Evolutionary conservation across 192 early-diverging fungal species (phyloP).

Genomic region (Entomortierella chlamydospora): DNA sequence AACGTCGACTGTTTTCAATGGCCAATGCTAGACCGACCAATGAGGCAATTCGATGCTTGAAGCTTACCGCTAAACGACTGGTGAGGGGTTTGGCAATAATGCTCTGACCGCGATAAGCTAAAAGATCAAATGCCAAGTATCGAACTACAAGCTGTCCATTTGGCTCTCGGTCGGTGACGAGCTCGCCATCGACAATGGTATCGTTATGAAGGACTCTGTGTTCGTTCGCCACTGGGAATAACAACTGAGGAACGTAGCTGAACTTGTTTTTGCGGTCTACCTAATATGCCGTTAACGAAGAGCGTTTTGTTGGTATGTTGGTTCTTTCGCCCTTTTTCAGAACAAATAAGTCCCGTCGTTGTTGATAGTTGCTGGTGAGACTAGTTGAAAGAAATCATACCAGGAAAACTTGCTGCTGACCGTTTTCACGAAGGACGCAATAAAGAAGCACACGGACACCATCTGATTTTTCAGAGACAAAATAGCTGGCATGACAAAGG

Average conservation of each 20-base stretch:
- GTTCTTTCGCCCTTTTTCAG: no score
- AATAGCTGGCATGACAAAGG: slow-evolving; percentile 61
- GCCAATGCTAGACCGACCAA: neutral
- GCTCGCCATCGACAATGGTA: slow-evolving; percentile 93
- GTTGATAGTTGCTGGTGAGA: no score
- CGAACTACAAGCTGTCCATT: slow-evolving; percentile 63
- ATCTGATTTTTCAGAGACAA: slow-evolving; percentile 89
- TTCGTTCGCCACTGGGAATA: slow-evolving; percentile 71
- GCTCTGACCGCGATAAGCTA: slow-evolving; percentile 67
- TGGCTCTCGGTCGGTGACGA: slow-evolving; percentile 79
- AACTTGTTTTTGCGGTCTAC: slow-evolving; percentile 93
- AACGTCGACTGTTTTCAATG: neutral
- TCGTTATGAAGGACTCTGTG: slow-evolving; percentile 63
- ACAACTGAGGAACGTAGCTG: slow-evolving; percentile 66
- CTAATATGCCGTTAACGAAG: slow-evolving; percentile 46
- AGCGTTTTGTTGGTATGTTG: no score
- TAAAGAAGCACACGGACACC: slow-evolving; percentile 75
- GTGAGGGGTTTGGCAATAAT: slow-evolving; percentile 68
- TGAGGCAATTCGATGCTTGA: neutral
- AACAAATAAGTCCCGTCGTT: no score
- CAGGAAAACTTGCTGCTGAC: slow-evolving; percentile 63
- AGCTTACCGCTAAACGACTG: slow-evolving; percentile 79
- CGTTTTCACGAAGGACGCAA: slow-evolving; percentile 41
- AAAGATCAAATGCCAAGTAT: slow-evolving; percentile 79
- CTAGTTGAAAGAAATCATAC: slow-evolving; percentile 39